Evolutionary conservation across 2,329 filamentous ascomycete genomes (phyloP), one percentile per base, ranked within the genome.

Genomic region (Pestalotiopsis fici): DNA sequence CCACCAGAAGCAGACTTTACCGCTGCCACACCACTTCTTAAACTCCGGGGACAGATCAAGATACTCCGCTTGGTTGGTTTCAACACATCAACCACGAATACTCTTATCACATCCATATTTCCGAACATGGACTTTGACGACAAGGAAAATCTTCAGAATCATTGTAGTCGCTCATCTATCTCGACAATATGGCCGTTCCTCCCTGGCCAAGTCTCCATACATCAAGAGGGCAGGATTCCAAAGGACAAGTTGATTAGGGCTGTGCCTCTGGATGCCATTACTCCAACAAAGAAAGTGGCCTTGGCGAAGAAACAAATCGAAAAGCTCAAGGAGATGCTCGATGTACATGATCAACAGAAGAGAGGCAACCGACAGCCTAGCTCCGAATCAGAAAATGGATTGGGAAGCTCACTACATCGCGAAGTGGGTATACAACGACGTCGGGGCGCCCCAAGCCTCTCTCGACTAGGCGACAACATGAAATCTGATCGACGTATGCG

Each of bases 121-220:
- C 43, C 65, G 12, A n/a, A 55, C 23, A 35, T 64, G 39, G 31
- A 66, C 27, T 63, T 23, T 43, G 21, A 63, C 11, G 43, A 23
- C 27, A 43, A 56, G n/a, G 56, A 57, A 6, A 28, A 31, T 9
- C 39, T 62, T 37, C 37, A 25, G 37, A 35, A 56, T 11, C 54
- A 64, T 54, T 39, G 60, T 27, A 35, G 50, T 25, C 60, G 61
- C 4, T 54, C 66, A 7, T n/a, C 5, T 35, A 35, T 67, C 27
- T 67, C 60, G 35, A 59, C 25, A 3, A 37, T 67, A 13, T 67
- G 66, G 66, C 66, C 66, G 21, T 67, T 67, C 55, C 23, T 67
- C 9, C 60, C 50, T 18, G 61, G 61, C 13, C 66, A 67, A 39
- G 18, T 28, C 7, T 56, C 57, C 23, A 18, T 63, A 6, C 59